Conservation (phyloP, 768 basidiomycete species). For the Panellus pusillus region DNA sequence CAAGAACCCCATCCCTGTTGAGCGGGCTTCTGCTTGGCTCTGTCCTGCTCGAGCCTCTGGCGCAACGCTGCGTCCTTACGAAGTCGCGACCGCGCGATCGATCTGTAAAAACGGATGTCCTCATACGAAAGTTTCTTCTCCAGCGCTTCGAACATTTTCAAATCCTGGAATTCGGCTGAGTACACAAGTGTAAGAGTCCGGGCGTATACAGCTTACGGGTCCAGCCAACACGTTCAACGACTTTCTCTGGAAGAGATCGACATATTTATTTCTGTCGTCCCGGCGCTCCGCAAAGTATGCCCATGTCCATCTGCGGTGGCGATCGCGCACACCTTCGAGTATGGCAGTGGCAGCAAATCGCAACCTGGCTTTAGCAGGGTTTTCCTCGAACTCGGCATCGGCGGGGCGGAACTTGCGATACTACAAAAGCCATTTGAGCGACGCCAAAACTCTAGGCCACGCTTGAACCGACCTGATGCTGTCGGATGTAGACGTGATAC, state of each 20-base stretch:
- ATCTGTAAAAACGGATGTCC: constrained; percentile 96
- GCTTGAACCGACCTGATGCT: constrained; percentile 58
- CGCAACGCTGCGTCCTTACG: constrained; percentile 80
- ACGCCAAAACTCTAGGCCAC: background rate
- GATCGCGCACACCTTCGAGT: constrained; percentile 78
- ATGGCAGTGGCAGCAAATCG: constrained; percentile 82
- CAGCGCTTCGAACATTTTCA: constrained; percentile 54
- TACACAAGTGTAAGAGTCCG: background rate
- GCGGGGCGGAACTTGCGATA: constrained; percentile 81
- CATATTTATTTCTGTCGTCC: constrained; percentile 83
- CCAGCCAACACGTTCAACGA: constrained; percentile 52
- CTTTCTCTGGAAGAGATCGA: constrained; percentile 81
- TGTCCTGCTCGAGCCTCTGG: constrained; percentile 68
- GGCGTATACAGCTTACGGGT: constrained; percentile 44
- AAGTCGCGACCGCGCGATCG: constrained; percentile 85
- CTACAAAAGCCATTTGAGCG: constrained; percentile 37
- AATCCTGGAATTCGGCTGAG: constrained; percentile 43
- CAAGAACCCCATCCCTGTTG: constrained; percentile 68
- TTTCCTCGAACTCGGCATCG: constrained; percentile 56
- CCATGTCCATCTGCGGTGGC: constrained; percentile 89
- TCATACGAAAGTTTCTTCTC: constrained; percentile 89
- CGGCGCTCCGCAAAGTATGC: constrained; percentile 83
- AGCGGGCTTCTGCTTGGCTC: constrained; percentile 48
- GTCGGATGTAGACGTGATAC: constrained; percentile 92
- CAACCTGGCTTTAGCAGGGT: constrained; percentile 67